phyloP scores from a whole-genome alignment of 345 rosid species.

The Citrus maxima region DNA sequence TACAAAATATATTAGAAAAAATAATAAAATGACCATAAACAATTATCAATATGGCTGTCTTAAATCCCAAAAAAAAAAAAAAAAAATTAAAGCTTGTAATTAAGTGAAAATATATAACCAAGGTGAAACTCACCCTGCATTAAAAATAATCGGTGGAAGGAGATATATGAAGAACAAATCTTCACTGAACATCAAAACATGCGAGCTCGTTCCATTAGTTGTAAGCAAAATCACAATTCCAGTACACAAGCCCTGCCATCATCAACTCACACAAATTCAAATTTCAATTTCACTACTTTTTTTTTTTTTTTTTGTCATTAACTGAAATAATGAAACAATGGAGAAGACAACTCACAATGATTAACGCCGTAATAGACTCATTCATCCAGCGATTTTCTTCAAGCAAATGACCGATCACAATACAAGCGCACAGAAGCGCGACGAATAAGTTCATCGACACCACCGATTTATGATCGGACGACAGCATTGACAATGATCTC shows the following conservation, averaged over 20 bases:
- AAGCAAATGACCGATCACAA: constrained; percentile 80
- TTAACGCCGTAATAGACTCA: constrained; percentile 92
- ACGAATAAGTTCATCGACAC: constrained; percentile 90
- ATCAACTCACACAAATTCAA: not conserved
- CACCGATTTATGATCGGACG: constrained; percentile 72
- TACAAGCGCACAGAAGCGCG: constrained; percentile 80
- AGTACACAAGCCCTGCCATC: constrained; percentile 75
- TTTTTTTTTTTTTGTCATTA: no score
- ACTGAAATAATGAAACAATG: not conserved
- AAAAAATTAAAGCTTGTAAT: not conserved
- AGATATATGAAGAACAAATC: constrained; percentile 95
- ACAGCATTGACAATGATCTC: constrained; percentile 23
- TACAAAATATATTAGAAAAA: not conserved
- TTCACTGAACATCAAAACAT: constrained; percentile 86
- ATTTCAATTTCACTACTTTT: not conserved
- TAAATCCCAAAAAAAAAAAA: not conserved
- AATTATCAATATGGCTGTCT: not conserved
- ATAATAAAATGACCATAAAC: not conserved
- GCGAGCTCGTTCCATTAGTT: constrained; percentile 79
- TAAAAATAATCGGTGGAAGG: constrained; percentile 96
- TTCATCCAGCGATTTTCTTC: constrained; percentile 89
- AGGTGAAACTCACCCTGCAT: constrained; percentile 71
- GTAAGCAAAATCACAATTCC: constrained; percentile 79
- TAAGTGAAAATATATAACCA: not conserved
- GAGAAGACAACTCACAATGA: constrained; percentile 48